Base-by-base conservation (phyloP, 116 monocot species). In the Papilionanthe hybrid region DNA sequence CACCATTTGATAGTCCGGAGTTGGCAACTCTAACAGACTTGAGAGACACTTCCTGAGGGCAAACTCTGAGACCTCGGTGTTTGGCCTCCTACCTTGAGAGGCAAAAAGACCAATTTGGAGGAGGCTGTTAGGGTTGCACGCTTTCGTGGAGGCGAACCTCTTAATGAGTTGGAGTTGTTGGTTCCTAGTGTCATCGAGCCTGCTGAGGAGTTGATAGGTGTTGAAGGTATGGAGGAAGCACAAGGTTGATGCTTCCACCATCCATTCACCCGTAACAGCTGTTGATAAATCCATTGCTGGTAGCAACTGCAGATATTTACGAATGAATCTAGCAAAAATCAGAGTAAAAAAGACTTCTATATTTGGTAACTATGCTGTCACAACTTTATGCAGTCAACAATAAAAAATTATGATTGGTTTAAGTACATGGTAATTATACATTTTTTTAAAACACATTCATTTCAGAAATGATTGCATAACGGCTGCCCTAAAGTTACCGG, bases 121-220 rank as follows among this genome's bases (percentile, higher is more conserved):
- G 57, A 98, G 94, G 74, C 89, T 74, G 57, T 86, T 66, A 3
- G 91, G 77, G 72, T 67, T 86, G 80, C 85, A 87, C 67, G 86
- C 66, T 84, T 88, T 91, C 4, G 91, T 83, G 28, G 89, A 71
- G 53, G 94, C 85, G 72, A 87, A 97, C 85, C 17, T 88, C 74
- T 90, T 91, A 50, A 94, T 86, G 72, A 98, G 78, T 56, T 91
- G 90, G 23, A 92, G 84, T 78, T 94, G 97, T 72, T 90, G 94
- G 0, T 78, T 49, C 23, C 76, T 71, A 6, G 83, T 72, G 77
- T 90, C 81, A 30, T 83, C 80, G 19, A 89, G 79, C 78, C 91
- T 80, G 80, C 81, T 81, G 18, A 90, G 79, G 78, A 94, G 88
- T 67, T 92, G 88, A 77, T 92, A 98, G 58, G 88, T 84, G 56